Base-by-base conservation (phyloP, 108 stramenopile genomes). In the Cyclotella kingstonii region DNA sequence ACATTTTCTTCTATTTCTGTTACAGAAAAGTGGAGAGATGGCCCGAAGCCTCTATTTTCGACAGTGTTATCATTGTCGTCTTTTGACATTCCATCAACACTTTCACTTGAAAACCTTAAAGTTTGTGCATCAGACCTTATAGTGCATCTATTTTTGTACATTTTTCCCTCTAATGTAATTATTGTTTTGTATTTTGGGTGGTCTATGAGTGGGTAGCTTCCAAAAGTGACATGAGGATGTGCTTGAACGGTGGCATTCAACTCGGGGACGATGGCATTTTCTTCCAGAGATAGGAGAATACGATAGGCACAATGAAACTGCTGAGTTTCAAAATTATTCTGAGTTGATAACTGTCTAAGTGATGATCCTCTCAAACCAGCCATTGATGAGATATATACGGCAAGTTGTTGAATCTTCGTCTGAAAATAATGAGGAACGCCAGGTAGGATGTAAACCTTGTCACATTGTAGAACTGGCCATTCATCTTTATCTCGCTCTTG, bases 401-500 rank as follows among this genome's bases (percentile, higher is more conserved):
- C 81, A 17, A 98, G 77, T 15, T 81, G 60, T 25, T 87, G 64
- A 44, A 98, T 89, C 59, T 96, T 95, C 48, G 76, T 57, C 54
- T 81, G 58, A 70, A 96, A 98, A 52, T 84, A 96, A 41, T 81
- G 59, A 1, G 97, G 97, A 46, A 98, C 86, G 1, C 97, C 97
- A 5, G 97, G 97, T 9, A 98, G 73, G 34, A 98, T 85, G 60
- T 95, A 98, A 39, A 97, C 90, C 43, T 97, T 97, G 31, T 83
- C 65, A 58, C 87, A 89, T 77, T 93, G 87, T 51, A 90, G 71
- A 19, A 89, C 66, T 4, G 94, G 91, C 91, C 94, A 91, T 21
- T 87, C 86, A 12, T 77, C 68, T 40, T 44, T 43, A 0, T 29
- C 47, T 35, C 65, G 28, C 36, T 73, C 52, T 2, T 74, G 68